These are phyloP conservation scores for Phytophthora aleatoria DNA, from an alignment of 352 stramenopile genomes.

Conservation along the genomic window DNA sequence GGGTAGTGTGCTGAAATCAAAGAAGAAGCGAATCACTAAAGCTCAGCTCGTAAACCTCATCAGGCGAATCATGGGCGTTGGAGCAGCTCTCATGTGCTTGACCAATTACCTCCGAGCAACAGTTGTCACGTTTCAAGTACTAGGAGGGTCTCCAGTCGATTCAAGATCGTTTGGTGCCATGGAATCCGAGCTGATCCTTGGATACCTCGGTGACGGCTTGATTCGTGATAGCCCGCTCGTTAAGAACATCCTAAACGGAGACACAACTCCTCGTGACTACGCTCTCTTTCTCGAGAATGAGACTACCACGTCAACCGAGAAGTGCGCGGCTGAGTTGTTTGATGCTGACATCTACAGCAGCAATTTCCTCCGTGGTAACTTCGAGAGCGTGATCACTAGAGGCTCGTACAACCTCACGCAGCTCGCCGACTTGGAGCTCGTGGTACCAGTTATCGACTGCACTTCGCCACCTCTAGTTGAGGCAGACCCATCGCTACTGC, in stretches of 20 bases:
- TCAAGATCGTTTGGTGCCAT: conserved; percentile 18
- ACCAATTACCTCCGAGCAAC: conserved; percentile 32
- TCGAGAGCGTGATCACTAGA: conserved; percentile 19
- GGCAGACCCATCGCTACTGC: conserved; percentile 29
- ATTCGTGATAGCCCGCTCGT: conserved; percentile 44
- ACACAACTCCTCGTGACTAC: conserved; percentile 30
- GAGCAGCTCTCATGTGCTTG: conserved; percentile 36
- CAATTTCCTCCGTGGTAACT: conserved; percentile 35
- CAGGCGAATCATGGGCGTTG: conserved; percentile 24
- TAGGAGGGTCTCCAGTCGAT: conserved; percentile 17
- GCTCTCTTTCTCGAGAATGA: conserved; percentile 42
- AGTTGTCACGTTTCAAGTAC: conserved; percentile 33
- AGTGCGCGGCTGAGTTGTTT: conserved; percentile 18
- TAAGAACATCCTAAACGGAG: conserved; percentile 16
- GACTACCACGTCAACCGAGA: conserved; percentile 24
- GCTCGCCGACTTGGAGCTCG: conserved; percentile 36
- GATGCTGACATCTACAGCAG: conserved; percentile 37
- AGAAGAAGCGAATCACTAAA: conserved; percentile 35
- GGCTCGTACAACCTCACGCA: conserved; percentile 40
- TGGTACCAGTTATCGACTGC: conserved; percentile 52
- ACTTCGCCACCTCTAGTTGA: conserved; percentile 30
- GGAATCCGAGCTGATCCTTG: conserved; percentile 29
- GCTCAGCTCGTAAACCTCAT: conserved; percentile 31
- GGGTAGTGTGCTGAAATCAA: conserved; percentile 3
- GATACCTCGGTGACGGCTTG: conserved; percentile 20